phyloP scores from a whole-genome alignment of 2,329 filamentous ascomycete species.

The Colletotrichum sp. region DNA sequence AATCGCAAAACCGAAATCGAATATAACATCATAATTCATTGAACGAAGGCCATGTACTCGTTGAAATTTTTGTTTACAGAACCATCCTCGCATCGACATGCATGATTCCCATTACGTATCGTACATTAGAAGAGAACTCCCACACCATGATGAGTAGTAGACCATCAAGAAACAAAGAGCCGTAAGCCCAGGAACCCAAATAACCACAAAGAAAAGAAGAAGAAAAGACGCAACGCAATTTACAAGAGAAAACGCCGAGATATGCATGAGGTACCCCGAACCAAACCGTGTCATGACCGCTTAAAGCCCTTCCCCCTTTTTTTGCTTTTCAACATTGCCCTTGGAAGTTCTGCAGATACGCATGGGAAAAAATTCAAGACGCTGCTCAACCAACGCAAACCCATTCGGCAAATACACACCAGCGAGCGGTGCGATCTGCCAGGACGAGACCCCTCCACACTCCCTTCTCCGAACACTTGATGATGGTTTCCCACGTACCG shows the following conservation, averaged over 20 bases:
- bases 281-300: not conserved
- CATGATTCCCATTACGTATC: conserved; percentile 22
- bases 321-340: conserved; percentile 4
- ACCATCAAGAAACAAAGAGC: not conserved
- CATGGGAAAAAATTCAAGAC: not conserved
- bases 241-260: conserved; percentile 19
- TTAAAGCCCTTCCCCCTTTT: not conserved
- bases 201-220: not conserved
- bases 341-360: not conserved
- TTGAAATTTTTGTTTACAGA: conserved; percentile 18
- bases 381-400: conserved; percentile 50
- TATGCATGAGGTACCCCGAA: conserved; percentile 13
- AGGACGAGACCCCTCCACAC: conserved; percentile 83
- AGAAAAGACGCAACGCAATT: not conserved
- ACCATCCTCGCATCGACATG: conserved; percentile 15
- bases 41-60: conserved; percentile 10
- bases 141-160: not conserved
- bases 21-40: not conserved
- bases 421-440: conserved; percentile 81
- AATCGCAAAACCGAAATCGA: no score
- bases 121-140: conserved; percentile 18
- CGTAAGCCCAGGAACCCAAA: not conserved
- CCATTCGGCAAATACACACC: conserved; percentile 96
- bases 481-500: conserved; percentile 86
- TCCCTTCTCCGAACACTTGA: conserved; percentile 85